Evolutionary conservation across 2,329 filamentous ascomycete species (phyloP).

Genomic region (Xylariaceae sp.): DNA sequence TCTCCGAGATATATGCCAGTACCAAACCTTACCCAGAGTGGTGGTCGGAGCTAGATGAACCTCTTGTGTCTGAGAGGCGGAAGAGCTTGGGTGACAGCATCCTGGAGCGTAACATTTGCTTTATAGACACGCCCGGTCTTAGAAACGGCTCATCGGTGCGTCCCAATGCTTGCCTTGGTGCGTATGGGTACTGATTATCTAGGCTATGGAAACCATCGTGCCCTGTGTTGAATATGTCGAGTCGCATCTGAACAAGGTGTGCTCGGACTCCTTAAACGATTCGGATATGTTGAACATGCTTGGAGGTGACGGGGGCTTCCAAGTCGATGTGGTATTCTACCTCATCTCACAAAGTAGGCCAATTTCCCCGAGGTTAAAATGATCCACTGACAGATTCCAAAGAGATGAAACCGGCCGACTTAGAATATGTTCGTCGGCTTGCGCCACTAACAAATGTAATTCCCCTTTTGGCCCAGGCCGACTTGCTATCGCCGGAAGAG

Average conservation of each 20-base stretch:
- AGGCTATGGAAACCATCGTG: constrained; percentile 58
- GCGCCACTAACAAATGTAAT: constrained; percentile 80
- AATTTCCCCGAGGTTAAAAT: not conserved
- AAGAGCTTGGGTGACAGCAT: constrained; percentile 76
- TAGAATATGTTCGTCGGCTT: constrained; percentile 72
- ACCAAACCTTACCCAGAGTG: constrained; percentile 85
- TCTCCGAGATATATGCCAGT: constrained; percentile 75
- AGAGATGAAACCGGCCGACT: constrained; percentile 65
- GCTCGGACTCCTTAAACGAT: constrained; percentile 67
- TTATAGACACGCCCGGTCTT: constrained; percentile 81
- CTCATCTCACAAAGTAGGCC: constrained; percentile 72
- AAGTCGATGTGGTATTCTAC: constrained; percentile 86
- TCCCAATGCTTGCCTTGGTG: constrained; percentile 11
- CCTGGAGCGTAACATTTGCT: constrained; percentile 89
- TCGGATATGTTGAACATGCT: constrained; percentile 76
- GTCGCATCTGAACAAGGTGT: constrained; percentile 65
- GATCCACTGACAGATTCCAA: constrained; percentile 3
- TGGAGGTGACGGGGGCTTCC: constrained; percentile 78
- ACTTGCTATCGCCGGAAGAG: constrained; percentile 64
- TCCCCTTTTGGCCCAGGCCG: constrained; percentile 77
- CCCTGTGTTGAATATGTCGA: constrained; percentile 73
- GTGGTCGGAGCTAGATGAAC: constrained; percentile 81
- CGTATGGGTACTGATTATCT: constrained; percentile 17
- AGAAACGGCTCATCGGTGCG: constrained; percentile 56
- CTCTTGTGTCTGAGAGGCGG: constrained; percentile 59